Evolutionary conservation across 1,284 basidiomycete genomes (phyloP).

Genomic region (Heterobasidion annosum): DNA sequence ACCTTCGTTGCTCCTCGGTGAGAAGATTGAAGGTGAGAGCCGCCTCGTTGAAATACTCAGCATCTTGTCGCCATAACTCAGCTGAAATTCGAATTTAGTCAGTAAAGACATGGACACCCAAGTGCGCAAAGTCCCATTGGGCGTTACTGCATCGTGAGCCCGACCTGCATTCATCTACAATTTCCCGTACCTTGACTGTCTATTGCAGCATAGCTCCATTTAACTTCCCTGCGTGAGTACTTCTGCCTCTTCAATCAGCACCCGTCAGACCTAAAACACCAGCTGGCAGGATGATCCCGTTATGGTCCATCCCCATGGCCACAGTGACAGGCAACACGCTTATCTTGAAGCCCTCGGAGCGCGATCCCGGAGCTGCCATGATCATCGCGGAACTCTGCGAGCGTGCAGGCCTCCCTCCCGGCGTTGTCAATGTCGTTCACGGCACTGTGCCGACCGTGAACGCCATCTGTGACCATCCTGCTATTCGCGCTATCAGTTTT

Average conservation of each 20-base stretch:
- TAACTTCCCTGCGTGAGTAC: conserved; percentile 81
- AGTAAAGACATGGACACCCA: conserved; percentile 98
- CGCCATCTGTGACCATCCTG: conserved; percentile 86
- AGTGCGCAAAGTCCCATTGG: conserved; percentile 69
- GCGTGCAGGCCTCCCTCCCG: conserved; percentile 72
- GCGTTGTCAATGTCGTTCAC: conserved; percentile 86
- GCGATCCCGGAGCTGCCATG: conserved; percentile 95
- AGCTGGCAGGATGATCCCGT: conserved; percentile 79
- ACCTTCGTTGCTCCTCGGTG: conserved; percentile 79
- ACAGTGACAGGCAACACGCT: conserved; percentile 91
- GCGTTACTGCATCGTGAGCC: conserved; percentile 64
- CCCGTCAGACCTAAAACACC: background rate
- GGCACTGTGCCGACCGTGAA: conserved; percentile 89
- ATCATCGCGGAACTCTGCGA: conserved; percentile 94
- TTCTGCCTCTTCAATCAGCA: background rate
- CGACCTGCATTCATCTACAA: background rate
- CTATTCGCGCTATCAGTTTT: conserved; percentile 92
- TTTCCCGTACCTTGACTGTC: conserved; percentile 5
- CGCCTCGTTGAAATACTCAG: background rate
- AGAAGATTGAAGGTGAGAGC: conserved; percentile 75
- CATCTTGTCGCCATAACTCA: conserved; percentile 2
- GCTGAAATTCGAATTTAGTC: conserved; percentile 33
- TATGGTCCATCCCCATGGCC: conserved; percentile 92
- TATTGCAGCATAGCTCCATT: conserved; percentile 75
- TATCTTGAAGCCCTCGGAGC: conserved; percentile 92